These are phyloP conservation scores for Dactylis glomerata DNA, from an alignment of 176 grass and related monocot genomes.

Conservation along the genomic window DNA sequence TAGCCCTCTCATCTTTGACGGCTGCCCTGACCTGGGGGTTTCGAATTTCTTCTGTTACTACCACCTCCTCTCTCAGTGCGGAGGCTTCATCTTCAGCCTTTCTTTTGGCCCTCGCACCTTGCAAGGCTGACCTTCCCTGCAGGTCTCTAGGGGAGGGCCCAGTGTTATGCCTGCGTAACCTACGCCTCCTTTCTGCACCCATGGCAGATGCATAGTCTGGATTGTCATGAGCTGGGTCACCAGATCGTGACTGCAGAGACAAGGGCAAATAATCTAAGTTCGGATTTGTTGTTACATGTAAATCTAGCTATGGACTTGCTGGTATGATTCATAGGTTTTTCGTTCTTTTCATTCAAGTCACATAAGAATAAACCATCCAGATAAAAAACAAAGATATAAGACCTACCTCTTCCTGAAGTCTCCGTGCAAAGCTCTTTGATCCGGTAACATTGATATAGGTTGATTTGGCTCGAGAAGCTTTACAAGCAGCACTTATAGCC, in stretches of 20 bases:
- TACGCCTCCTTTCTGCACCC: neutral
- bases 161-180: neutral
- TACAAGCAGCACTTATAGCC: slow-evolving; percentile 3
- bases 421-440: slow-evolving; percentile 42
- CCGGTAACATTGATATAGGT: slow-evolving; percentile 22
- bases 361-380: slow-evolving; percentile 8
- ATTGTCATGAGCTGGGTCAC: slow-evolving; percentile 5
- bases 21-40: neutral
- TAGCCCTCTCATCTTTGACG: slow-evolving; percentile 34
- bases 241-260: slow-evolving; percentile 5
- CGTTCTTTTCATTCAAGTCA: neutral
- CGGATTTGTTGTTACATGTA: neutral
- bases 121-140: neutral
- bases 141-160: neutral
- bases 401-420: slow-evolving; percentile 38
- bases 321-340: neutral
- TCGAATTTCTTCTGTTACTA: slow-evolving; percentile 1
- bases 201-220: neutral
- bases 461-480: slow-evolving; percentile 6
- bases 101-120: neutral
- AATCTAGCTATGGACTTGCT: neutral
- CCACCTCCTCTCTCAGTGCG: neutral
- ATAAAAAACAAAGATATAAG: neutral
- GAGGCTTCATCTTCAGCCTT: slow-evolving; percentile 7
- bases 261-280: neutral